These are phyloP conservation scores for Friedmanniomyces simplex DNA, from an alignment of 495 filamentous ascomycete genomes.

Conservation along the genomic window DNA sequence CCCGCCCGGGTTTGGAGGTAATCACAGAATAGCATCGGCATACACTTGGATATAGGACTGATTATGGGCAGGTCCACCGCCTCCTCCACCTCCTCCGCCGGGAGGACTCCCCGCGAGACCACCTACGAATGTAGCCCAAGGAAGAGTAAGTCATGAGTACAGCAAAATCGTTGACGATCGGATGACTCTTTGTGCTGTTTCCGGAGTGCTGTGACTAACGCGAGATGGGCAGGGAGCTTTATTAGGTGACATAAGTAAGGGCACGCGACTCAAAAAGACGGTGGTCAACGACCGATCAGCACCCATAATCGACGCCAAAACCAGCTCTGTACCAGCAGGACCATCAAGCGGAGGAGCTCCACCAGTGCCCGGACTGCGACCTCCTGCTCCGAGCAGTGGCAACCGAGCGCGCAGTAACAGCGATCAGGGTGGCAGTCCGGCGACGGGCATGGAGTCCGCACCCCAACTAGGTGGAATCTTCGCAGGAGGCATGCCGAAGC, in stretches of 20 bases:
- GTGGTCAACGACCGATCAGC: constrained; percentile 93
- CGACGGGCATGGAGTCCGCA: constrained; percentile 39
- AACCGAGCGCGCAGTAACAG: constrained; percentile 74
- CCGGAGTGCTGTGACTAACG: constrained; percentile 18
- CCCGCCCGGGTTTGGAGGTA: constrained; percentile 50
- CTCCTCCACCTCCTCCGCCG: constrained; percentile 48
- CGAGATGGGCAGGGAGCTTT: constrained; percentile 59
- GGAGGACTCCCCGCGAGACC: constrained; percentile 42
- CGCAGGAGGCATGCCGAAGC: constrained; percentile 88
- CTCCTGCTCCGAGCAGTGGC: constrained; percentile 52
- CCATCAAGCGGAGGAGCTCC: constrained; percentile 63
- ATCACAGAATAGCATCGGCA: background rate
- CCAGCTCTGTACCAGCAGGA: constrained; percentile 45
- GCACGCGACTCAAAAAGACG: constrained; percentile 68
- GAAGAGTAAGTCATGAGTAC: constrained; percentile 40
- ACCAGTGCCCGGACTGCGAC: constrained; percentile 70
- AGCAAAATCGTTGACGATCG: background rate
- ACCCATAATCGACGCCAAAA: constrained; percentile 47
- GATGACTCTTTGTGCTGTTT: background rate
- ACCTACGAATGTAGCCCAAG: constrained; percentile 38
- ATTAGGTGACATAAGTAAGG: constrained; percentile 82
- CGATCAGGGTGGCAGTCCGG: constrained; percentile 47
- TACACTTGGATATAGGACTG: too few relatives aligned
- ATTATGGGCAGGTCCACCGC: constrained; percentile 53
- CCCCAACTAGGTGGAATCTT: constrained; percentile 85